phyloP scores from a whole-genome alignment of 345 rosid genomes.

The Cardamine occulta region DNA sequence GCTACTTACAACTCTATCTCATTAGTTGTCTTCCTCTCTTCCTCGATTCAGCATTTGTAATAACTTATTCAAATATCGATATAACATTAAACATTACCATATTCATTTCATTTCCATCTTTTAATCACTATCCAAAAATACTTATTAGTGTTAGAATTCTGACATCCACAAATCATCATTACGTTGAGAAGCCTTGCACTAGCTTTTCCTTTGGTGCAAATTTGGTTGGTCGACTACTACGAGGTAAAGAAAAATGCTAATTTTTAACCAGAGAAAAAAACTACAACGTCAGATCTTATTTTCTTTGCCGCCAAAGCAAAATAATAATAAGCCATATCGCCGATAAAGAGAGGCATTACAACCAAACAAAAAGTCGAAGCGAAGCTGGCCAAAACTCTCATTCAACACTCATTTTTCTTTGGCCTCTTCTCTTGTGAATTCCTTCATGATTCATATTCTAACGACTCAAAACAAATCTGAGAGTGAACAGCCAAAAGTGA shows the following conservation, averaged over 20 bases:
- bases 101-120: background rate
- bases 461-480: conserved; percentile 26
- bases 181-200: too few species aligned
- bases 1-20: too few species aligned
- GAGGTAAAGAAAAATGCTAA: conserved; percentile 11
- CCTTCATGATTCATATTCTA: conserved; percentile 26
- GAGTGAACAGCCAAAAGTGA: conserved; percentile 2
- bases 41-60: too few species aligned
- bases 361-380: conserved; percentile 19
- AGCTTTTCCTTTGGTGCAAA: background rate
- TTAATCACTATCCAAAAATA: too few species aligned
- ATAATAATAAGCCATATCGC: conserved; percentile 13
- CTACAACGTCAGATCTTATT: conserved; percentile 28
- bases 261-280: background rate
- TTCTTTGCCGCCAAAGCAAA: conserved; percentile 26
- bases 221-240: background rate
- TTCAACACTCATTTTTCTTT: conserved; percentile 10
- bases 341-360: conserved; percentile 4
- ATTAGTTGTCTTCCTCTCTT: too few species aligned
- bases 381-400: conserved; percentile 11
- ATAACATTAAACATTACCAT: too few species aligned
- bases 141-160: too few species aligned
- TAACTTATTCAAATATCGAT: too few species aligned
- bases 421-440: conserved; percentile 18
- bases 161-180: too few species aligned